Conservation (phyloP, 768 basidiomycete genomes). For the Rhodosporidiobolus sp. region DNA sequence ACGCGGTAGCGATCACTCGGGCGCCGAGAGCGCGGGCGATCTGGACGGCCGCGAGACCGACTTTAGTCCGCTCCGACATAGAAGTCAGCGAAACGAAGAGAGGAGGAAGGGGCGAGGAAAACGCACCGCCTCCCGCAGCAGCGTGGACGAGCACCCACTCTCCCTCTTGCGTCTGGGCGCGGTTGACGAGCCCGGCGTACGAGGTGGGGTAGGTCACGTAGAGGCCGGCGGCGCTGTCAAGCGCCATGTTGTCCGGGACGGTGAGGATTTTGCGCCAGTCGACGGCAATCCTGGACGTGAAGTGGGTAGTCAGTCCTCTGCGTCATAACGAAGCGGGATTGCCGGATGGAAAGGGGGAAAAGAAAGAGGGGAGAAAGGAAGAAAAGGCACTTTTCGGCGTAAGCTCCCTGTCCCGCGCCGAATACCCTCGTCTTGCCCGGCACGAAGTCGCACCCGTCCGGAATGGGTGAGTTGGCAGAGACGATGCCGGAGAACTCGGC, state of each 20-base stretch:
- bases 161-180: slow-evolving; percentile 74
- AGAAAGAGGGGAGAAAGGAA: background rate
- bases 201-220: slow-evolving; percentile 75
- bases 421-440: slow-evolving; percentile 79
- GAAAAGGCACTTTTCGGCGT: slow-evolving; percentile 57
- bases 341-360: background rate
- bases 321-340: background rate
- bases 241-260: slow-evolving; percentile 71
- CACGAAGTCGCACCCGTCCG: slow-evolving; percentile 70
- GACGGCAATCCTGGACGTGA: slow-evolving; percentile 53
- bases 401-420: slow-evolving; percentile 73
- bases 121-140: slow-evolving; percentile 91
- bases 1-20: slow-evolving; percentile 87
- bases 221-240: slow-evolving; percentile 82
- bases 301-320: background rate
- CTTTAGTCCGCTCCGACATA: slow-evolving; percentile 45
- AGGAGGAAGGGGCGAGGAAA: slow-evolving; percentile 52
- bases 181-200: slow-evolving; percentile 83
- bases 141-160: slow-evolving; percentile 93
- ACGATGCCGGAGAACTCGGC: slow-evolving; percentile 78
- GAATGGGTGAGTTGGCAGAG: slow-evolving; percentile 67
- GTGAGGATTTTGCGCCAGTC: slow-evolving; percentile 57
- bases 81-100: background rate
- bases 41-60: slow-evolving; percentile 87
- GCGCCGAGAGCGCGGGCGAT: slow-evolving; percentile 90